These are phyloP conservation scores for Quercus rubra DNA, from an alignment of 306 rosid species.

Conservation along the genomic window DNA sequence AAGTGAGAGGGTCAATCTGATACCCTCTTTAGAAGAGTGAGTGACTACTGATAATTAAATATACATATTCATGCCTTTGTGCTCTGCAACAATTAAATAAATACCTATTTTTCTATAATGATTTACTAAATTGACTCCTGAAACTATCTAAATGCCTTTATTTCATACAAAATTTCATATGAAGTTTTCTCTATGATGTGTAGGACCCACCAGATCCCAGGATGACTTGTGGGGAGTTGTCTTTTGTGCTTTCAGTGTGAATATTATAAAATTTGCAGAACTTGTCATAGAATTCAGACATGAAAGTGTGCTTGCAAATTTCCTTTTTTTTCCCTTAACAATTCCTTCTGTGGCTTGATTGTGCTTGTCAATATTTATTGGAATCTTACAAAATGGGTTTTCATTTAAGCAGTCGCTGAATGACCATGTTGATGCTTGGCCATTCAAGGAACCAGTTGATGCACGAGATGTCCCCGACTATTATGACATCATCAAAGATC, in stretches of 20 bases:
- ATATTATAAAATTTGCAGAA: neutral
- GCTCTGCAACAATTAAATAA: neutral
- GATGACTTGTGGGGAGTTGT: neutral
- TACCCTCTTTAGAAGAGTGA: neutral
- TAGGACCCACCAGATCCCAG: neutral
- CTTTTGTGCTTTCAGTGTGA: neutral
- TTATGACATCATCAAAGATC: constrained; percentile 91
- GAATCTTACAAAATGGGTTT: constrained; percentile 11
- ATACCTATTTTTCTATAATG: neutral
- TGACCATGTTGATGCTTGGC: constrained; percentile 94
- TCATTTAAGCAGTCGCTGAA: constrained; percentile 57
- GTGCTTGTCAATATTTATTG: neutral
- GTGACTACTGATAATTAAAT: neutral
- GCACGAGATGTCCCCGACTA: constrained; percentile 94
- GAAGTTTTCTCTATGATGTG: neutral
- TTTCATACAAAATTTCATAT: neutral
- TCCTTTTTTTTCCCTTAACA: neutral
- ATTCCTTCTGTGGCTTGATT: neutral
- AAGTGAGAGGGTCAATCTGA: neutral
- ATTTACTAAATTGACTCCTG: neutral
- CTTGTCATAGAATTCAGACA: neutral
- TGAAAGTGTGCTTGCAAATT: neutral
- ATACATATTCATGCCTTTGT: neutral
- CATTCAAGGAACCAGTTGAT: constrained; percentile 96
- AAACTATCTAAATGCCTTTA: neutral